Conservation (phyloP, 2,329 filamentous ascomycete species). For the Penicillium italicum region DNA sequence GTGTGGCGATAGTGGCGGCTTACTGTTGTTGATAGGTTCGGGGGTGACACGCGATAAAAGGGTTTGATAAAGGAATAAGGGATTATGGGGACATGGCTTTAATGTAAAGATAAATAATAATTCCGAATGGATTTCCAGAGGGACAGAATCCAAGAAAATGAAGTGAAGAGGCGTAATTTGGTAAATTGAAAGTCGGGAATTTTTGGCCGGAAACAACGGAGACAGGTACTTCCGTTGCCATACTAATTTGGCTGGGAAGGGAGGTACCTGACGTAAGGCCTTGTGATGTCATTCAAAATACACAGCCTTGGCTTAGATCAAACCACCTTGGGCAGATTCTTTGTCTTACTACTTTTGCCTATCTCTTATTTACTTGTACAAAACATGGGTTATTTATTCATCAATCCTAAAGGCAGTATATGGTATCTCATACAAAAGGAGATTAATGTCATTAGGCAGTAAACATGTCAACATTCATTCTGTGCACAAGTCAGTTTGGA, state of each 20-base stretch:
- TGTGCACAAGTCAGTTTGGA: no score
- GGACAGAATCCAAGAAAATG: neutral
- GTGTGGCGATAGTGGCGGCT: constrained; percentile 18
- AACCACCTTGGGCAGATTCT: neutral
- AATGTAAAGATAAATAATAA: neutral
- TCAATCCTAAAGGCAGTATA: no score
- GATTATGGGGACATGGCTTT: constrained; percentile 9
- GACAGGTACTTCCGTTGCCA: constrained; percentile 15
- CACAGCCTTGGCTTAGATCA: neutral
- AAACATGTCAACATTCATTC: neutral
- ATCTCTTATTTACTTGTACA: no score
- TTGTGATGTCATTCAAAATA: constrained; percentile 26
- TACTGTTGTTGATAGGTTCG: constrained; percentile 2
- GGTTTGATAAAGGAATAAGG: neutral
- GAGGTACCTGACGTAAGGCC: constrained; percentile 27
- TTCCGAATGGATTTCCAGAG: neutral
- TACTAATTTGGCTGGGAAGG: constrained; percentile 11
- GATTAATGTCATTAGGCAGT: neutral
- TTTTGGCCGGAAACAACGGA: constrained; percentile 23
- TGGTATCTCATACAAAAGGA: neutral
- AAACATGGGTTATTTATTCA: neutral
- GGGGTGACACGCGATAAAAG: neutral
- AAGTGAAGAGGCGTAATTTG: constrained; percentile 1
- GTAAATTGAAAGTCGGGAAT: neutral
- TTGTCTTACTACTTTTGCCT: neutral